Evolutionary conservation across 2,329 filamentous ascomycete genomes (phyloP).

Genomic region (Colletotrichum sp.): DNA sequence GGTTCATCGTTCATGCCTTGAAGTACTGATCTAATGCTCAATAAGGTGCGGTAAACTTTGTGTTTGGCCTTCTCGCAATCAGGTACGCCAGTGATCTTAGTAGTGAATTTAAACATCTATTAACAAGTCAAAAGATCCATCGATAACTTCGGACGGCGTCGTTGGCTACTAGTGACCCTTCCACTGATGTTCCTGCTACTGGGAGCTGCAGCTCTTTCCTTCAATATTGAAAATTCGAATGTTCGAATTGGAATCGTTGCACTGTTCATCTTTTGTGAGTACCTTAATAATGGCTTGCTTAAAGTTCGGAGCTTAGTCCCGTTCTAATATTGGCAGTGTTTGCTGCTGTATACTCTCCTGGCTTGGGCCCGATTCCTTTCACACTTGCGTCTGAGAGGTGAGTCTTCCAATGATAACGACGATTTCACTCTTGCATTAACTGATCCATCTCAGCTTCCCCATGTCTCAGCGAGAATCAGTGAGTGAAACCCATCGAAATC

Average conservation of each 20-base stretch:
- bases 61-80: background rate
- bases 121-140: no score
- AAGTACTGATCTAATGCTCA: no score
- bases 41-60: background rate
- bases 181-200: background rate
- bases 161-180: background rate
- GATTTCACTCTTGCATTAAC: background rate
- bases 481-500: background rate
- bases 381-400: background rate
- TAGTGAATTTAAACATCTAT: no score
- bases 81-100: no score
- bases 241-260: background rate
- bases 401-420: background rate
- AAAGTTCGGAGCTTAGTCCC: no score
- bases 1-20: no score
- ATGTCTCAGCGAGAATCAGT: background rate
- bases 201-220: background rate
- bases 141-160: background rate
- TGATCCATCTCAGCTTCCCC: background rate
- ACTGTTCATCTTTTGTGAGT: background rate
- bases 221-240: accelerated
- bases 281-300: no score
- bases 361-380: background rate
- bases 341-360: background rate
- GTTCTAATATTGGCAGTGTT: no score